Evolutionary conservation across 2,329 filamentous ascomycete species (phyloP).

Genomic region (Lithohypha guttulata): DNA sequence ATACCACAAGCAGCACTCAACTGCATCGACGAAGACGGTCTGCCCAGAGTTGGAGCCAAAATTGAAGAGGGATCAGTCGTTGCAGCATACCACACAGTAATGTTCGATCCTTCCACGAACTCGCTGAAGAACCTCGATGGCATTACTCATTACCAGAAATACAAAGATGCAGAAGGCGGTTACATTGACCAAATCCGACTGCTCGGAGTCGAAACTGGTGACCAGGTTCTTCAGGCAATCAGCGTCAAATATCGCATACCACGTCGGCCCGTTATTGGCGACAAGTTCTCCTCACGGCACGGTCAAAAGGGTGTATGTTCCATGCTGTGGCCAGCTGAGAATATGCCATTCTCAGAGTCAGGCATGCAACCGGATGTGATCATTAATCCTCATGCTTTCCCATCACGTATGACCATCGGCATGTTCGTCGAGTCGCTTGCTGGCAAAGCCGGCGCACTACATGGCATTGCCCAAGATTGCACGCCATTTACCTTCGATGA

Average conservation of each 20-base stretch:
- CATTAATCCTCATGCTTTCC: slow-evolving; percentile 99
- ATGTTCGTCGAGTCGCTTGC: slow-evolving; percentile 98
- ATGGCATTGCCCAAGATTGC: slow-evolving; percentile 90
- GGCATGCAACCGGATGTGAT: slow-evolving; percentile 96
- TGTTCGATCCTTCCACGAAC: slow-evolving; percentile 57
- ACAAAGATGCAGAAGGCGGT: slow-evolving; percentile 81
- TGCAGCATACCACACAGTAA: slow-evolving; percentile 81
- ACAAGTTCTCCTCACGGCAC: slow-evolving; percentile 98
- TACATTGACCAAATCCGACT: slow-evolving; percentile 90
- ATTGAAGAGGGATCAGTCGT: slow-evolving; percentile 74
- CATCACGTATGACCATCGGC: slow-evolving; percentile 98
- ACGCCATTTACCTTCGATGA: slow-evolving; percentile 94
- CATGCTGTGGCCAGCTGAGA: slow-evolving; percentile 84
- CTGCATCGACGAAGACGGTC: slow-evolving; percentile 74
- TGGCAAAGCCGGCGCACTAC: slow-evolving; percentile 85
- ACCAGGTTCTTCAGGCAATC: slow-evolving; percentile 73
- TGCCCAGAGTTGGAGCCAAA: slow-evolving; percentile 68
- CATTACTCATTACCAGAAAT: slow-evolving; percentile 77
- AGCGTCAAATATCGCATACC: slow-evolving; percentile 90
- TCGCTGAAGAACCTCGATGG: slow-evolving; percentile 78
- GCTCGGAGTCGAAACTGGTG: slow-evolving; percentile 73
- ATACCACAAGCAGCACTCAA: slow-evolving; percentile 60
- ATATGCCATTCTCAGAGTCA: slow-evolving; percentile 94
- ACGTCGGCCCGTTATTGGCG: slow-evolving; percentile 82
- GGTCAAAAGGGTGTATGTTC: slow-evolving; percentile 96